phyloP scores from a whole-genome alignment of 148 eudicot genomes.

The Salicornia ramosissima region DNA sequence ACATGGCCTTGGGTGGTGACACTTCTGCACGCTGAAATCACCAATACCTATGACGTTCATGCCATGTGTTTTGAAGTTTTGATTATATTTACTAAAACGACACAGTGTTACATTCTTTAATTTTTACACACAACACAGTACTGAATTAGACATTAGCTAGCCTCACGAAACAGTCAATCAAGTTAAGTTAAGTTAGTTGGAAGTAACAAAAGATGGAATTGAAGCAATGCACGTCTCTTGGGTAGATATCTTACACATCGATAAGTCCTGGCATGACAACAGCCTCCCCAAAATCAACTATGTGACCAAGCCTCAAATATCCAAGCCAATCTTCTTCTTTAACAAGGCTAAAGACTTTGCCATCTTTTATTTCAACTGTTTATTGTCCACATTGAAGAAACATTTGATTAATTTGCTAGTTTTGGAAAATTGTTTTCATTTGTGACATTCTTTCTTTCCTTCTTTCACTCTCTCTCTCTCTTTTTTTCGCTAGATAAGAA shows the following conservation, averaged over 20 bases:
- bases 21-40: too few species aligned
- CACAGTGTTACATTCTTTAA: too few species aligned
- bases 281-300: slow-evolving; percentile 81
- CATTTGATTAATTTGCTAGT: slow-evolving; percentile 12
- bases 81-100: too few species aligned
- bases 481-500: neutral
- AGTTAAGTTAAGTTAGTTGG: neutral
- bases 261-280: slow-evolving; percentile 98
- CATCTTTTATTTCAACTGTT: slow-evolving; percentile 87
- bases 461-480: neutral
- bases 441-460: neutral
- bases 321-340: slow-evolving; percentile 64
- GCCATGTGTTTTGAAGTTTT: too few species aligned
- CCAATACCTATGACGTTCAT: too few species aligned
- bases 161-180: too few species aligned
- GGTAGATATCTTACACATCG: slow-evolving; percentile 70
- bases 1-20: too few species aligned
- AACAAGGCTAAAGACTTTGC: slow-evolving; percentile 56
- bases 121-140: too few species aligned
- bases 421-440: neutral
- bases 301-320: slow-evolving; percentile 29
- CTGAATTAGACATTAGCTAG: too few species aligned
- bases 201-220: neutral
- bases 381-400: slow-evolving; percentile 30
- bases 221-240: slow-evolving; percentile 4